Conservation (phyloP, 768 basidiomycete genomes). For the Lepiota venenata region DNA sequence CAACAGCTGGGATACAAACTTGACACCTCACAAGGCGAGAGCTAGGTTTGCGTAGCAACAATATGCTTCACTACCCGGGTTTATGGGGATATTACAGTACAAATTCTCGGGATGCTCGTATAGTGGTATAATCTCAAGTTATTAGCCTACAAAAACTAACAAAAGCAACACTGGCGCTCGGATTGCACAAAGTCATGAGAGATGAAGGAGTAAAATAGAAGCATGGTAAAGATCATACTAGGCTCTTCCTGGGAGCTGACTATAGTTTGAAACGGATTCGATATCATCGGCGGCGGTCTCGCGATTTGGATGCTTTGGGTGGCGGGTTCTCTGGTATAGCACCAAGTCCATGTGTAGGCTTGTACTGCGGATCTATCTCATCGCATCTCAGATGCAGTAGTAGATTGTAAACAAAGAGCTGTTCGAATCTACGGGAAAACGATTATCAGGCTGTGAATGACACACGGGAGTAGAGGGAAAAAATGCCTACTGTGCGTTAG, state of each 20-base stretch:
- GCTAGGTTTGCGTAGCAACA: background rate
- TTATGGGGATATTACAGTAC: background rate
- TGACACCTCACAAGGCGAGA: background rate
- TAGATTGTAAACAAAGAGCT: slow-evolving; percentile 84
- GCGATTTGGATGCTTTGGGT: background rate
- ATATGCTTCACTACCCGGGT: background rate
- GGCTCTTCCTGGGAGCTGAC: background rate
- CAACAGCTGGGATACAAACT: slow-evolving; percentile 20
- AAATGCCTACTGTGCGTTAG: slow-evolving; percentile 80
- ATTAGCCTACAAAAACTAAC: slow-evolving; percentile 1
- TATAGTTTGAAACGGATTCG: background rate
- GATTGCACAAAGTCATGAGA: background rate
- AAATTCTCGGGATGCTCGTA: background rate
- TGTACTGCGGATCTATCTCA: slow-evolving; percentile 73
- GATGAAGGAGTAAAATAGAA: background rate
- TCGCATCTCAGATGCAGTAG: slow-evolving; percentile 75
- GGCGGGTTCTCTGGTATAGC: slow-evolving; percentile 42
- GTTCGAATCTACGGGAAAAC: slow-evolving; percentile 62
- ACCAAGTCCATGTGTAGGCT: slow-evolving; percentile 76
- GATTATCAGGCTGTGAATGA: slow-evolving; percentile 3
- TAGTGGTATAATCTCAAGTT: background rate
- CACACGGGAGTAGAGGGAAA: background rate
- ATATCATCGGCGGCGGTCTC: slow-evolving; percentile 10
- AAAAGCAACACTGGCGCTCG: background rate
- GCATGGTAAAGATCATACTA: background rate